Evolutionary conservation across 495 filamentous ascomycete genomes (phyloP), one percentile per base, ranked within the genome.

Genomic region (Pseudotulostoma volvatum): DNA sequence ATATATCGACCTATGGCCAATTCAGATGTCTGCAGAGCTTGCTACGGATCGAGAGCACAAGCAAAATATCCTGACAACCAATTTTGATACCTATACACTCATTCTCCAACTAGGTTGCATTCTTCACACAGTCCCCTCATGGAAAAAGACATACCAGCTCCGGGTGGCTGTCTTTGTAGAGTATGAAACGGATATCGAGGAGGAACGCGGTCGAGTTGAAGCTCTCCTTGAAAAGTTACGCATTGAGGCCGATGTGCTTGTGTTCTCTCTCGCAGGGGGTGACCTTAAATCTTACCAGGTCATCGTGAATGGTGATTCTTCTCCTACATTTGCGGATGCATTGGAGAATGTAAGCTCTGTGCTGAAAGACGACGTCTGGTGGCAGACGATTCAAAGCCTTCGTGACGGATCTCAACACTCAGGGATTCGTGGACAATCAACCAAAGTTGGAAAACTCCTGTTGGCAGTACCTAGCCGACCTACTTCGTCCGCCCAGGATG

Each of bases 11-110:
- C 61, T 93, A 7, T 93, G 84, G 84, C 84, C 84, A 0, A 87
- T 92, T 42, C 84, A 77, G 50, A 76, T 73, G 73, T 84, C 81
- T 8, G 84, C 84, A 20, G 82, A 85, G 42, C 71, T 90, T 33
- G 66, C 76, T 8, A 75, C 73, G 9, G 72, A 77, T 44, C 65
- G 47, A 2, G 68, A 70, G 44, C 57, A 59, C 37, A 72, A 71
- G 40, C 66, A 68, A 35, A 86, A 77, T 48, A 69, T 88, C 13
- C 51, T 84, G 33, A 93, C 84, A 2, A 90, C 84, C 1, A 93
- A 93, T 46, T 93, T 93, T 54, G 84, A 93, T 49, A 93, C 83
- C 7, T 92, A 92, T 52, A 92, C 84, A 1, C 59, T 92, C 20
- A 92, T 92, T 43, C 64, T 93, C 9, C 84, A 93, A 49, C 63